Evolutionary conservation across 192 early-diverging fungal genomes (phyloP), one percentile per base, ranked within the genome.

Genomic region (Dispira simplex): DNA sequence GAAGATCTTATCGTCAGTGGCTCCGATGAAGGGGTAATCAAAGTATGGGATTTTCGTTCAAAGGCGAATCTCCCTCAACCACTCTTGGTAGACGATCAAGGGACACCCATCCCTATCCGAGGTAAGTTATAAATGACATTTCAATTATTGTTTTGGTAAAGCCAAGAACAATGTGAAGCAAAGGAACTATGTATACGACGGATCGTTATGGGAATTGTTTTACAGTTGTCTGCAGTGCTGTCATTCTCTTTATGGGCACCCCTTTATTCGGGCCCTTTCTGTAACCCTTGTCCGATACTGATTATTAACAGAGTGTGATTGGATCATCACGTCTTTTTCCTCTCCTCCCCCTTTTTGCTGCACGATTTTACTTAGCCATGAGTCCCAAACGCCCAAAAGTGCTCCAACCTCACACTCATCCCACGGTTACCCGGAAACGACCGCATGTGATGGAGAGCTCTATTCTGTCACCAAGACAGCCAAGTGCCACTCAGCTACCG

Each of bases 21-120:
- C 49, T 51, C 49, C 49, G 49, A 51, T 23, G 49, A 51, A 18
- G 49, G 49, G 49, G n/a, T 51, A 51, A 23, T 51, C n/a, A 51
- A 51, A 51, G 49, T 51, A 18, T 51, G 49, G 49, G 49, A 51
- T 51, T 51, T 51, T 23, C 49, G 49, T 18, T 20, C 16, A 18
- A 20, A 51, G n/a, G 49, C 16, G 1, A 23, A 18, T 4, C 23
- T 51, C 8, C 49, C 49, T 8, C 49, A 23, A 23, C 49, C 49
- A 4, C 8, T 51, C 8, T 23, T 51, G n/a, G 8, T 51, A 4
- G 49, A 51, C 8, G 49, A 23, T 4, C n/a, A 51, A 23, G 49
- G 49, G n/a, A 51, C 16, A 18, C 49, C 23, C 23, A 51, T 51
- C 49, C 49, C 49, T 51, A 8, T 20, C 16, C 49, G 8, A 23